These are phyloP conservation scores for Elongisporangium prolatum DNA, from an alignment of 352 stramenopile genomes.

Conservation along the genomic window DNA sequence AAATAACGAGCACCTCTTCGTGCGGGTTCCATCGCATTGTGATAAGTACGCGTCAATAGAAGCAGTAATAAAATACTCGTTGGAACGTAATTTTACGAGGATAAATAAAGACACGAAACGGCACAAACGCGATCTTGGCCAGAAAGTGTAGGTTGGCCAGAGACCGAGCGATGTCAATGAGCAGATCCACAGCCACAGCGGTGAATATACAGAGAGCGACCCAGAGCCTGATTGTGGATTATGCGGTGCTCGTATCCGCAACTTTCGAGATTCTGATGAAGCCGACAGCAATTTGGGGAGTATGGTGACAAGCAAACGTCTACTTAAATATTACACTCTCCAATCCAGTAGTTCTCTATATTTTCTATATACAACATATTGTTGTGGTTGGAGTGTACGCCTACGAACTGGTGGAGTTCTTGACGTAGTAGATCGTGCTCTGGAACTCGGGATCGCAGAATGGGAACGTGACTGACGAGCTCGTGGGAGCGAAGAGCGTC, in stretches of 20 bases:
- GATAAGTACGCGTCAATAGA: too few species aligned
- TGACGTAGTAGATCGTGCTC: constrained; percentile 10
- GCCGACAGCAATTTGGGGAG: not conserved
- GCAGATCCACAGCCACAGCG: not conserved
- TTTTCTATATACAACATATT: not conserved
- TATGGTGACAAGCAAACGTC: not conserved
- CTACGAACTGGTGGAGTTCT: constrained; percentile 11
- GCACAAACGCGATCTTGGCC: not conserved
- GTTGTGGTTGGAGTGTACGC: not conserved
- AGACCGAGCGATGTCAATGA: not conserved
- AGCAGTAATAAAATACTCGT: not conserved
- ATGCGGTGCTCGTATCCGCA: too few species aligned
- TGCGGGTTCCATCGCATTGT: not conserved
- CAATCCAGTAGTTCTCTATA: not conserved
- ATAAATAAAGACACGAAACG: not conserved
- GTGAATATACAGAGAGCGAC: not conserved
- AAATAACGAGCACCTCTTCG: not conserved
- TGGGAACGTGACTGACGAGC: constrained; percentile 5
- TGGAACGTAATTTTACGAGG: not conserved
- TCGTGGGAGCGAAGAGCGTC: constrained; percentile 18
- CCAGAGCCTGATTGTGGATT: not conserved
- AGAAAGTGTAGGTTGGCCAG: not conserved
- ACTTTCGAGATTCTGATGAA: not conserved
- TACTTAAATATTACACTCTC: not conserved
- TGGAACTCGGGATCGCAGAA: constrained; percentile 12